A percentile compares a stretch with the other conserved stretches of the same genome.
Conservation (phyloP, 768 basidiomycete species). For the Guyanaporus albipodus region DNA sequence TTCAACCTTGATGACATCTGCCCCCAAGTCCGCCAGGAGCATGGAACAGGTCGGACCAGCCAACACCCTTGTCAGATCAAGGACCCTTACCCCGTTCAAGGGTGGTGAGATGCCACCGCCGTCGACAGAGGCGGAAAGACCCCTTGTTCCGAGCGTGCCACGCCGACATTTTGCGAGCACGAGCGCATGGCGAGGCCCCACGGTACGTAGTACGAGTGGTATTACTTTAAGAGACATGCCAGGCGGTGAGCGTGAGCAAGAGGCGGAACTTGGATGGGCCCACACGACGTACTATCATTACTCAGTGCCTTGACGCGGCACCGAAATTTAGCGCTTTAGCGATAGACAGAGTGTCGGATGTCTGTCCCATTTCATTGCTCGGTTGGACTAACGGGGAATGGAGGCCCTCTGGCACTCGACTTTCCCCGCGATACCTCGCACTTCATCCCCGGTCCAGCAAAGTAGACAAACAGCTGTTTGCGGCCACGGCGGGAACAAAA, state of each 20-base stretch:
- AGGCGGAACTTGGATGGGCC: too few species aligned
- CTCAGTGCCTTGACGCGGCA: too few species aligned
- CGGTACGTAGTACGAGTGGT: too few species aligned
- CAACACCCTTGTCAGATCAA: slow-evolving; percentile 86
- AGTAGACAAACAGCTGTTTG: neutral
- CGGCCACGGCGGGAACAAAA: neutral
- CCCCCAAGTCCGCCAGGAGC: slow-evolving; percentile 89
- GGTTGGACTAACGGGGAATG: slow-evolving; percentile 9
- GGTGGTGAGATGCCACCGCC: slow-evolving; percentile 68
- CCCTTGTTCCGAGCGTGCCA: neutral
- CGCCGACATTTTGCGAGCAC: too few species aligned
- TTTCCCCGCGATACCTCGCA: slow-evolving; percentile 9
- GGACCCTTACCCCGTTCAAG: slow-evolving; percentile 71
- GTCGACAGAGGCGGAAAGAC: slow-evolving; percentile 12
- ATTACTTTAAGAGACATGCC: too few species aligned
- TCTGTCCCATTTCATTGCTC: slow-evolving; percentile 10
- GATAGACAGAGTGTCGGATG: slow-evolving; percentile 27
- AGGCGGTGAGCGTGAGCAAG: too few species aligned
- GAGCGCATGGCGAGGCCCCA: too few species aligned
- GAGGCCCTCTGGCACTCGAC: slow-evolving; percentile 22
- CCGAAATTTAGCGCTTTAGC: slow-evolving; percentile 12
- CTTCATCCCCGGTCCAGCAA: neutral
- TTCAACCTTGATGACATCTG: slow-evolving; percentile 93
- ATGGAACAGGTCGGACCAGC: slow-evolving; percentile 93
- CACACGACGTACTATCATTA: too few species aligned